These are phyloP conservation scores for Oryza nivara DNA, from an alignment of 176 grass and related monocot species.

Conservation along the genomic window DNA sequence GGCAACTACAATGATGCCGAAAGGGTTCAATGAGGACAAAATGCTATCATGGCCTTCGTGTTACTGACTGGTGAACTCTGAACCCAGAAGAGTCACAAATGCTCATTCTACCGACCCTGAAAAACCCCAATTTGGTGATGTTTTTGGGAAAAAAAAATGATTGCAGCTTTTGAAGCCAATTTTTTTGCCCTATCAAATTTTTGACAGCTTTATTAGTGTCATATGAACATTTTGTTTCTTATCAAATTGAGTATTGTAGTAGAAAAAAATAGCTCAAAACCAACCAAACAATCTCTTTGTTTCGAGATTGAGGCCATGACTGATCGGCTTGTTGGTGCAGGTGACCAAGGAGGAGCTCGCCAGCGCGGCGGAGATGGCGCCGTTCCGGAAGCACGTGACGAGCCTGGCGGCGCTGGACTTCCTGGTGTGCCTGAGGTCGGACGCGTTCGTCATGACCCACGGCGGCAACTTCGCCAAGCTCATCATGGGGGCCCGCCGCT, in stretches of 20 bases:
- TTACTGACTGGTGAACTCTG: background rate
- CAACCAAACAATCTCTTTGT: background rate
- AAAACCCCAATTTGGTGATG: background rate
- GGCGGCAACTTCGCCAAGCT: conserved; percentile 88
- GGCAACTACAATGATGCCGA: too few relatives aligned
- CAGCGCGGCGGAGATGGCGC: conserved; percentile 62
- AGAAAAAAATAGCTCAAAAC: too few relatives aligned
- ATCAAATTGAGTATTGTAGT: too few relatives aligned
- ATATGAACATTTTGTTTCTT: too few relatives aligned
- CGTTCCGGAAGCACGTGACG: conserved; percentile 84
- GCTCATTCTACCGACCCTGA: background rate
- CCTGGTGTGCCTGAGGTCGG: conserved; percentile 82
- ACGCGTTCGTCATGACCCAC: conserved; percentile 85
- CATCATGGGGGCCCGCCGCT: conserved; percentile 74
- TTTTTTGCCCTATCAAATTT: too few relatives aligned
- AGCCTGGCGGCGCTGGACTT: conserved; percentile 88
- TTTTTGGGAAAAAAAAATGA: background rate
- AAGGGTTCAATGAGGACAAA: background rate
- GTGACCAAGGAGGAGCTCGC: conserved; percentile 86
- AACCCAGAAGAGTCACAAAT: background rate
- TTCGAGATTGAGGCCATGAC: too few relatives aligned
- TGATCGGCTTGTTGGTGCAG: conserved; percentile 20
- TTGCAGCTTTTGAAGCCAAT: too few relatives aligned
- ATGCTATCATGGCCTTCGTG: background rate
- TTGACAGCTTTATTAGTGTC: too few relatives aligned